phyloP scores from a whole-genome alignment of 805 yeast species.

The Martiniozyma abietophila region DNA sequence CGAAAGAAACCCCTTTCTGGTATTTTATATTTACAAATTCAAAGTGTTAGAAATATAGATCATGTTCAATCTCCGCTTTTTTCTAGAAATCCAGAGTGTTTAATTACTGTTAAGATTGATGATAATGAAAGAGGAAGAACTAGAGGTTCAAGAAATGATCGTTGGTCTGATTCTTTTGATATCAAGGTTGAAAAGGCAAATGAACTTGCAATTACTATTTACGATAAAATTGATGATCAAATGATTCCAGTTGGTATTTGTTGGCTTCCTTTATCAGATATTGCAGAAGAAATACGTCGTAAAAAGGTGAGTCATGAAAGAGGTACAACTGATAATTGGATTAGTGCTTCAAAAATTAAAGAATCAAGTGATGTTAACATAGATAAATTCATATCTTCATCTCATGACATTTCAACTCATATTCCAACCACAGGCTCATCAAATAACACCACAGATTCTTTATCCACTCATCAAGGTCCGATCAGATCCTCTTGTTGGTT shows the following conservation, averaged over 20 bases:
- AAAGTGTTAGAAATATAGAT: constrained; percentile 80
- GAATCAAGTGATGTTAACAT: too few relatives aligned
- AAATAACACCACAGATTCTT: constrained; percentile 10
- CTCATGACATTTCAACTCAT: neutral
- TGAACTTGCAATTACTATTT: constrained; percentile 82
- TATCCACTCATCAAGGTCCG: constrained; percentile 7
- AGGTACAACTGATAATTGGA: constrained; percentile 71
- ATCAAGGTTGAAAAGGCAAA: constrained; percentile 83
- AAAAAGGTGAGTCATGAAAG: constrained; percentile 70
- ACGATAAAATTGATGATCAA: constrained; percentile 62
- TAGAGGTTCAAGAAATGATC: constrained; percentile 62
- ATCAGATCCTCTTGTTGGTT: constrained; percentile 66
- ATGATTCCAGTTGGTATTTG: constrained; percentile 82
- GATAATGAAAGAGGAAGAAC: constrained; percentile 78
- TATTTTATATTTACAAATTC: constrained; percentile 58
- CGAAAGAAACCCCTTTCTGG: constrained; percentile 85
- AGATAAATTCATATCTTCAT: constrained; percentile 1
- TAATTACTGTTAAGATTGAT: constrained; percentile 73
- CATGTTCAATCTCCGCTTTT: constrained; percentile 82
- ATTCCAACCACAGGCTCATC: neutral
- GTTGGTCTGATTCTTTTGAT: constrained; percentile 76
- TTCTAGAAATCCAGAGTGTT: constrained; percentile 70
- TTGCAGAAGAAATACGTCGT: constrained; percentile 91
- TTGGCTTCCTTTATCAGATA: constrained; percentile 86
- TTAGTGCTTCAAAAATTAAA: constrained; percentile 57